Conservation (phyloP, 2,329 filamentous ascomycete genomes). For the Cladophialophora bantiana region DNA sequence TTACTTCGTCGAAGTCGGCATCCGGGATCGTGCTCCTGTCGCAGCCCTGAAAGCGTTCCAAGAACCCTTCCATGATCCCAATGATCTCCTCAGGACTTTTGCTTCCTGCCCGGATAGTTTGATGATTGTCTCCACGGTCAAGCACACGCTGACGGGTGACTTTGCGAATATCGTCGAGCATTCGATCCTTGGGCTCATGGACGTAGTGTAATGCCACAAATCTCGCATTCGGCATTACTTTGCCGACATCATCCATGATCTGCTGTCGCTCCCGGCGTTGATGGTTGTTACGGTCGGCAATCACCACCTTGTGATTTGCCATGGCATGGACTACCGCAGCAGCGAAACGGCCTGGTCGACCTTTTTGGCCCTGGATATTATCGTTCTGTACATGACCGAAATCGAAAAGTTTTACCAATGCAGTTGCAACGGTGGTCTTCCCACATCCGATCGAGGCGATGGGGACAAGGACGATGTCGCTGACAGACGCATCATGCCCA, state of each 20-base stretch:
- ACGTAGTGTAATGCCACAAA: conserved; percentile 89
- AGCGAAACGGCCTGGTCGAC: conserved; percentile 79
- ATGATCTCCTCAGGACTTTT: conserved; percentile 76
- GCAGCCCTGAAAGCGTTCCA: conserved; percentile 81
- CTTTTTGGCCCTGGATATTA: conserved; percentile 80
- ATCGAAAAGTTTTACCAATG: conserved; percentile 79
- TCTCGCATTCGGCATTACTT: conserved; percentile 66
- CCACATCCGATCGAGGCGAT: conserved; percentile 95
- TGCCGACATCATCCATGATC: conserved; percentile 77
- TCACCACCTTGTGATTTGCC: conserved; percentile 71
- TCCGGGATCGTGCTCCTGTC: conserved; percentile 74
- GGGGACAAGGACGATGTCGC: conserved; percentile 72
- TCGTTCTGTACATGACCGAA: conserved; percentile 98
- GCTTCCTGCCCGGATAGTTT: conserved; percentile 89
- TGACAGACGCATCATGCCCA: conserved; percentile 11
- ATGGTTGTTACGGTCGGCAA: conserved; percentile 95
- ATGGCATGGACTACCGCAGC: conserved; percentile 72
- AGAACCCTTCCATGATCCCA: conserved; percentile 93
- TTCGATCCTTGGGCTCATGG: conserved; percentile 67
- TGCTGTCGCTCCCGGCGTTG: conserved; percentile 86
- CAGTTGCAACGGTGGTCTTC: conserved; percentile 90
- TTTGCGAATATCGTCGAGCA: conserved; percentile 74
- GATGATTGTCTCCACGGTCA: conserved; percentile 90
- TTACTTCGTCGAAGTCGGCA: conserved; percentile 79
- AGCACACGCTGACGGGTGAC: conserved; percentile 81